Base-by-base conservation (phyloP, 305 asterid genomes). In the Fraxinus ornus region DNA sequence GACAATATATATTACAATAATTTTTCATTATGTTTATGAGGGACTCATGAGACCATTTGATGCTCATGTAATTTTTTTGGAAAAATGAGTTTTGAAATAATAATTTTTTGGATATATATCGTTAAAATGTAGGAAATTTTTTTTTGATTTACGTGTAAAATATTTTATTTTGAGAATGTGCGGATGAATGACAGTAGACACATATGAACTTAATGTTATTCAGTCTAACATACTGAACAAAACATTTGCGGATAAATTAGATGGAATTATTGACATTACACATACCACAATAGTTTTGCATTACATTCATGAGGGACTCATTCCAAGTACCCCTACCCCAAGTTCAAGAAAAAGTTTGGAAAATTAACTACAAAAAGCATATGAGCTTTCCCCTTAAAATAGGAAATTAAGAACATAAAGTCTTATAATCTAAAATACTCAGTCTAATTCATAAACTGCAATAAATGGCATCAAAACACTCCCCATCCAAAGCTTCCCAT, bases 401-500 rank as follows among this genome's bases (percentile, higher is more conserved):
- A 62, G 9, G 71, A 62, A 62, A 35, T 35, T 81, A 62, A 62
- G 72, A 9, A 24, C 72, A 24, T 2, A 70, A 30, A 10, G 12
- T 17, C 74, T 72, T 33, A 5, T 75, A 6, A 22, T 9, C 21
- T 33, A 32, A 81, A 28, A 15, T 2, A 7, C 81, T 91, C 83
- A 86, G 33, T 89, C 89, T 68, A 95, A 86, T 33, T 90, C 84
- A 83, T 94, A 94, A 86, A 95, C 98, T 15, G 95, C 97, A 28
- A 95, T 82, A 78, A 85, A 93, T 21, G 98, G 85, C 98, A 91
- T 91, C 89, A 95, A 82, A 52, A 95, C 98, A 37, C 96, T 94
- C 30, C 98, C 98, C 32, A 95, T 89, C 98, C 98, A 95, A 47
- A 95, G 96, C 87, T 89, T 91, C 78, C 98, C 98, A 66, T 93